These are phyloP conservation scores for Chlorella sorokiniana DNA, from an alignment of 139 green algal genomes.

Conservation along the genomic window DNA sequence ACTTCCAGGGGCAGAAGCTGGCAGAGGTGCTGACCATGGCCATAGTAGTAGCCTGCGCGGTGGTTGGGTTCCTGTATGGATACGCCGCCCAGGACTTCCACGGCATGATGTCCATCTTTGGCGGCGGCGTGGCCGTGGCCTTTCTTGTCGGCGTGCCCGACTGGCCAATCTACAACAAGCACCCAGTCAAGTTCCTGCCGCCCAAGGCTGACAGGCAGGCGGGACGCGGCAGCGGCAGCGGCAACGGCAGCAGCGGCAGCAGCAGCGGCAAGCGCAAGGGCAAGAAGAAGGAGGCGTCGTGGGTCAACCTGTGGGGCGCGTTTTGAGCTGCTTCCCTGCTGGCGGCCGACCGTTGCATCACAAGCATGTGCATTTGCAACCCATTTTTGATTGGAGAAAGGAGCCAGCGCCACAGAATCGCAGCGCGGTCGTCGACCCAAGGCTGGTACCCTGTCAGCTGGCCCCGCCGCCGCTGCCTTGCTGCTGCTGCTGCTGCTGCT, in stretches of 20 bases:
- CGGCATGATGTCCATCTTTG: conserved; percentile 40
- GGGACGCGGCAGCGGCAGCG: neutral
- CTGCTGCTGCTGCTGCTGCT: neutral
- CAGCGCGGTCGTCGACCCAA: too few relatives aligned
- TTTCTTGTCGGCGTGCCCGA: conserved; percentile 26
- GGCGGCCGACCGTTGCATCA: too few relatives aligned
- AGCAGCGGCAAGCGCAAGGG: neutral
- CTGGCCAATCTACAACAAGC: conserved; percentile 44
- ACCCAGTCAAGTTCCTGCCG: conserved; percentile 33
- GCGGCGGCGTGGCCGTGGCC: conserved; percentile 12
- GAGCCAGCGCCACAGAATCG: too few relatives aligned
- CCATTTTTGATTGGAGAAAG: neutral
- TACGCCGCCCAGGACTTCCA: conserved; percentile 33
- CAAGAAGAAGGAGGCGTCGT: conserved; percentile 18
- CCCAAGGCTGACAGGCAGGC: neutral
- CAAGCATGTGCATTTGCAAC: neutral
- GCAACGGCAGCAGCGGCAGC: neutral
- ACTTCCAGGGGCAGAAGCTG: conserved; percentile 44
- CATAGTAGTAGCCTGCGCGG: conserved; percentile 7
- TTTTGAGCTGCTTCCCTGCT: neutral
- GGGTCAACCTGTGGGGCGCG: conserved; percentile 12
- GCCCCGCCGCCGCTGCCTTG: neutral
- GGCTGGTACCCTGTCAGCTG: too few relatives aligned
- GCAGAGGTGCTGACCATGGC: conserved; percentile 27
- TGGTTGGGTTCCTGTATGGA: conserved; percentile 30